Evolutionary conservation across 305 asterid genomes (phyloP).

Genomic region (Lippia alba): DNA sequence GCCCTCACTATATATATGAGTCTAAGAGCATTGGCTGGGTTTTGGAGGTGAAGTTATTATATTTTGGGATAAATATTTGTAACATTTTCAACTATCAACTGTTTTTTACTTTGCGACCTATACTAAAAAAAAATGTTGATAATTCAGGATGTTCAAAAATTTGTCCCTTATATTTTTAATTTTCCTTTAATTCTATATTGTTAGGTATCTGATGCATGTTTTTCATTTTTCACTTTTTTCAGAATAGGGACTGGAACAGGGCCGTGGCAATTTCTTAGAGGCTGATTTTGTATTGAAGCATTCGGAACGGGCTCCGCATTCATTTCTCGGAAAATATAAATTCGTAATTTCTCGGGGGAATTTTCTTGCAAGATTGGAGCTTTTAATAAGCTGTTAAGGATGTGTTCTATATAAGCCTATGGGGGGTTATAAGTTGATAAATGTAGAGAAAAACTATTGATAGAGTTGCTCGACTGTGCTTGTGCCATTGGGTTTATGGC

Average conservation of each 20-base stretch:
- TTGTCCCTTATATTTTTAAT: too few species aligned
- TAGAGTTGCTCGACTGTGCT: too few species aligned
- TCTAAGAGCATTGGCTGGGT: conserved; percentile 72
- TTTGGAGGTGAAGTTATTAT: conserved; percentile 60
- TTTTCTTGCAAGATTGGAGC: not conserved
- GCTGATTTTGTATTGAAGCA: conserved; percentile 41
- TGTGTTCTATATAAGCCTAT: not conserved
- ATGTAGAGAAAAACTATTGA: too few species aligned
- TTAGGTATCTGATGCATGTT: not conserved
- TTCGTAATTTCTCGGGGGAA: not conserved
- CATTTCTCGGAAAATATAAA: too few species aligned
- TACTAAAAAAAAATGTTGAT: too few species aligned
- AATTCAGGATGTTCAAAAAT: too few species aligned
- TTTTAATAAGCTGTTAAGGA: not conserved
- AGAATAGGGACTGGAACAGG: conserved; percentile 85
- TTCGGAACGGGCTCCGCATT: too few species aligned
- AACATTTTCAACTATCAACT: too few species aligned
- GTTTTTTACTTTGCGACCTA: too few species aligned
- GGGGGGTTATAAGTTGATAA: not conserved
- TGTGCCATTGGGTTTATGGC: too few species aligned
- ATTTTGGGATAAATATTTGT: too few species aligned
- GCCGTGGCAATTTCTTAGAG: conserved; percentile 69
- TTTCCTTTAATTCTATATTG: not conserved
- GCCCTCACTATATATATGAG: conserved; percentile 72
- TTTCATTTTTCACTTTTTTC: conserved; percentile 24